Evolutionary conservation across 163 green algal species (phyloP), one percentile per base, ranked within the genome.

Genomic region (Scenedesmus sp.): DNA sequence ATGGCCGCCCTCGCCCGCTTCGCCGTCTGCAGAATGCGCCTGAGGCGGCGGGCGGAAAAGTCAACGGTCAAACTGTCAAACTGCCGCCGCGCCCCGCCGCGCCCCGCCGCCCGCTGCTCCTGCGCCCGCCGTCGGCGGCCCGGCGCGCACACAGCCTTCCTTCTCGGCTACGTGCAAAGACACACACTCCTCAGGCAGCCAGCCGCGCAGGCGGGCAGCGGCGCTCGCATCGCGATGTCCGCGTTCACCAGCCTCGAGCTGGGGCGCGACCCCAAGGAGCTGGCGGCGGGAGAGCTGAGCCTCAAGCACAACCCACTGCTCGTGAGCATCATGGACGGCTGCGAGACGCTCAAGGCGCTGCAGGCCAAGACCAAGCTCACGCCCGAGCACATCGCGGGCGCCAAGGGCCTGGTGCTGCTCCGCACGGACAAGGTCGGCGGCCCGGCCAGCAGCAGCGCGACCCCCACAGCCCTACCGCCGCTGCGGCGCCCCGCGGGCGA

Each of bases 301-400:
- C 47, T 86, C 1, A 84, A 87, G 17, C 86, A 86, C 60, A 90
- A 89, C 56, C 86, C 86, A 0, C 54, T 89, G 50, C 74, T 90
- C 15, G 79, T 88, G 6, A 85, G 77, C 20, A 90, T 90, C 48
- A 62, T 90, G 24, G 78, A 90, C 39, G 84, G 73, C 4, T 85
- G 84, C 31, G 83, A 88, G 31, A 87, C 84, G 34, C 70, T 90
- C 42, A 87, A 84, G 60, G 71, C 74, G 11, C 70, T 90, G 67
- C 20, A 77, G 5, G 70, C 18, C 2, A 83, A 85, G 70, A 42
- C 31, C 63, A 71, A 87, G 65, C 54, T 88, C 4, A 83, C 77
- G 0, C 33, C 74, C 2, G 77, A 85, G 24, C 56, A 69, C 6
- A 47, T 90, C 11, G 48, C 71, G 15, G 72, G 42, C 15, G 58